These are phyloP conservation scores for Dothideomycetidae sp. DNA, from an alignment of 2,329 filamentous ascomycete species.

Conservation along the genomic window DNA sequence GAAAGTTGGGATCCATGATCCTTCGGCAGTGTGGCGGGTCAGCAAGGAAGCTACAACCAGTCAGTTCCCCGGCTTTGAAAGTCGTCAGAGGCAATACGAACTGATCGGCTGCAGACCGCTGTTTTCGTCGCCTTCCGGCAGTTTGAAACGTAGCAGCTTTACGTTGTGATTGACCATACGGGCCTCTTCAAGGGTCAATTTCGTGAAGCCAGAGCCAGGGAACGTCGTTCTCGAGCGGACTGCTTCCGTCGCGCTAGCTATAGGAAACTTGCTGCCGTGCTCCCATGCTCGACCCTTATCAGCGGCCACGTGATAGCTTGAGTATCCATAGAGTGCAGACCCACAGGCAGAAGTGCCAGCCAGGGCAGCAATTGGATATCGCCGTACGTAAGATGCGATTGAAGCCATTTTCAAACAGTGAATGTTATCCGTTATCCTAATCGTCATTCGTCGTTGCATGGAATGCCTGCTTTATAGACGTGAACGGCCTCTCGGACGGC, in stretches of 20 bases:
- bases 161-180: conserved; percentile 45
- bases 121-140: conserved; percentile 33
- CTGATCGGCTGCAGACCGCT: conserved; percentile 30
- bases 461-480: too few species aligned
- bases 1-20: conserved; percentile 43
- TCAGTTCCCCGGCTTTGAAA: conserved; percentile 1
- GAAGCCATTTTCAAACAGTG: neutral
- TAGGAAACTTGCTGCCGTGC: neutral
- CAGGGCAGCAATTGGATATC: neutral
- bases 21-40: conserved; percentile 44
- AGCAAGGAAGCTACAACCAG: conserved; percentile 38
- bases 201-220: conserved; percentile 26
- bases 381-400: too few species aligned
- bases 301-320: neutral
- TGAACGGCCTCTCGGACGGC: too few species aligned
- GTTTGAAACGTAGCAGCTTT: conserved; percentile 42
- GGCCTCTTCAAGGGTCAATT: conserved; percentile 36
- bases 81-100: neutral
- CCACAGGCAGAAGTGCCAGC: conserved; percentile 1
- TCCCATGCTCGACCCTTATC: neutral
- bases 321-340: neutral
- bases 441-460: too few species aligned
- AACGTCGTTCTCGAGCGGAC: conserved; percentile 6
- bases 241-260: conserved; percentile 1
- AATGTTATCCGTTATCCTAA: too few species aligned